Conservation (phyloP, 257 asterid species). For the Apocynum venetum region DNA sequence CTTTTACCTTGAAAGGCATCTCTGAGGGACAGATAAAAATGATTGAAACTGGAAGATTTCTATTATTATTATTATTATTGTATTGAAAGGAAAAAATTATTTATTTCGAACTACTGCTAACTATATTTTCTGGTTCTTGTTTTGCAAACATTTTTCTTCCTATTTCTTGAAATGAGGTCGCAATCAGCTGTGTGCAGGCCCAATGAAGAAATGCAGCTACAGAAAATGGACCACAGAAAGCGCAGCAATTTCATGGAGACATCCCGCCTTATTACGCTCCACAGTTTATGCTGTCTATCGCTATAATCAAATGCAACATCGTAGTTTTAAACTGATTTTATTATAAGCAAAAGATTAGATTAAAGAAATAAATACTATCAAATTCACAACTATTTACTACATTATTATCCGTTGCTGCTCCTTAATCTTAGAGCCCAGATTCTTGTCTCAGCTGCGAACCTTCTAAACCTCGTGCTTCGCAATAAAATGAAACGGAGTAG, state of each 20-base stretch:
- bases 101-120: too few species aligned
- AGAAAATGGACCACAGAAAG: slow-evolving; percentile 18
- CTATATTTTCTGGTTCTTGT: background rate
- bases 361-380: background rate
- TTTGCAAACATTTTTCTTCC: background rate
- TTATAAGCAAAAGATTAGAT: background rate
- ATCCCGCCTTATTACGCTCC: slow-evolving; percentile 57
- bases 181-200: slow-evolving; percentile 22
- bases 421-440: slow-evolving; percentile 52
- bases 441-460: slow-evolving; percentile 56
- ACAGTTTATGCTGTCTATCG: slow-evolving; percentile 38
- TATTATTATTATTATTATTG: too few species aligned
- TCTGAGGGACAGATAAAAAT: background rate
- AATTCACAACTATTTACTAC: background rate
- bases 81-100: too few species aligned
- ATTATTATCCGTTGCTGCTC: background rate
- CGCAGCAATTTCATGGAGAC: slow-evolving; percentile 39
- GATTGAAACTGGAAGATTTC: too few species aligned
- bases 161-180: slow-evolving; percentile 9
- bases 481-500: too few species aligned
- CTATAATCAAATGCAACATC: slow-evolving; percentile 23
- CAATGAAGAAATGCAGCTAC: background rate
- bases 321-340: background rate
- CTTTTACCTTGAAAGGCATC: background rate
- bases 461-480: slow-evolving; percentile 47